Evolutionary conservation across 257 asterid genomes (phyloP), one percentile per base, ranked within the genome.

Genomic region (Handroanthus guayacan): DNA sequence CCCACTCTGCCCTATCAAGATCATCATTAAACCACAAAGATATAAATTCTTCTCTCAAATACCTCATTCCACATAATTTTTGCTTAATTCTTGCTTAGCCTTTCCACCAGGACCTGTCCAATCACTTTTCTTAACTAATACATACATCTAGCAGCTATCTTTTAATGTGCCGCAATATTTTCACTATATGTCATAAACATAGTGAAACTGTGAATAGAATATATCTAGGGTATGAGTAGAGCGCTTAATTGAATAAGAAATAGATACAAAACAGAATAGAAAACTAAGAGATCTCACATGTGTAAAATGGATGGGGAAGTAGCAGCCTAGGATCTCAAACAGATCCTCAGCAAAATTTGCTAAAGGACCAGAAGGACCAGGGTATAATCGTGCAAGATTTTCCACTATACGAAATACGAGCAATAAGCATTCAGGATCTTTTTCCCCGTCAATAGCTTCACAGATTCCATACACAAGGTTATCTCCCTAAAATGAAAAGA

Each of bases 281-380:
- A 61, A 70, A 75, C 66, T 69, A 50, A 63, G 80, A 78, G 79
- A 82, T 67, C 92, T 91, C 85, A 95, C 99, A 77, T 95, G 97
- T 44, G 96, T 91, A 82, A 93, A 93, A 85, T 89, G 96, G 78
- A 95, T 86, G 38, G 99, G 99, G 76, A 89, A 95, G 89, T 93
- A 95, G 75, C 93, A 67, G 77, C 97, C 96, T 78, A 95, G 75
- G 72, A 89, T 77, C 63, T 84, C 98, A 2, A 93, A 93, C 62
- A 93, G 81, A 52, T 90, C 98, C 56, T 80, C 89, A 3, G 94
- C 94, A 80, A 80, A 86, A 71, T 81, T 83, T 71, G 84, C 91
- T 38, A 92, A 79, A 47, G 96, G 89, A 45, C 95, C 90, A 74
- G 90, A 82, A 55, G 90, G 78, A 69, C 83, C 90, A 62, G 92